Base-by-base conservation (phyloP, 2,329 filamentous ascomycete species). In the Claviceps cyperi region DNA sequence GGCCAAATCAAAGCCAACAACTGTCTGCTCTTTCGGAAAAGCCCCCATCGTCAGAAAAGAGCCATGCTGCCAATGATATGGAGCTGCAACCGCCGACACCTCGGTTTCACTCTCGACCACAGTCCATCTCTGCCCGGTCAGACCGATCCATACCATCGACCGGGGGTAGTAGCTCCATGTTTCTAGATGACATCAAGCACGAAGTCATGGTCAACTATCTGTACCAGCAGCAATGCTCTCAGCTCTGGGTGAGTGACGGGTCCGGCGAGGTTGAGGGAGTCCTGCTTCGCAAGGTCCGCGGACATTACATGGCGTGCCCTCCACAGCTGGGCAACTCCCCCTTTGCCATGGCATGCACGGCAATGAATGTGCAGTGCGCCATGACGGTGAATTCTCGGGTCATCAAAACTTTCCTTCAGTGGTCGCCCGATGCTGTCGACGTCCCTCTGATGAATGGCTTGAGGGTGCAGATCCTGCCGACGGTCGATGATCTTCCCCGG, bases 171-270 rank as follows among this genome's bases (percentile, higher is more conserved):
- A 78, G 73, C 59, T 78, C 75, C 39, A 66, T 74, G 51, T 74
- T 83, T 52, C 64, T 84, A 11, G 81, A 86, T 52, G 83, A 86
- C 54, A 84, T 87, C 65, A 86, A 84, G 65, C 81, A 87, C 60
- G 84, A 89, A 64, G 82, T 89, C 53, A 89, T 89, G 84, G 83
- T 86, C 53, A 88, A 86, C 66, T 87, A 86, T 62, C 71, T 90
- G 24, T 87, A 87, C 65, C 84, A 89, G 64, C 83, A 89, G 62
- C 84, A 88, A 66, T 87, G 83, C 60, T 76, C 78, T 13, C 77
- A 80, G 53, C 73, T 87, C 36, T 89, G 85, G 85, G 80, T 88
- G 19, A 78, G 78, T 35, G 81, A 86, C 57, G 78, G 76, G 37
- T 80, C 74, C 46, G 82, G 81, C 13, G 77, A 83, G 56, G 65